A percentile compares a stretch with the other conserved stretches of the same genome.
Conservation (phyloP, 495 filamentous ascomycete species). For the Annulohypoxylon nitens region DNA sequence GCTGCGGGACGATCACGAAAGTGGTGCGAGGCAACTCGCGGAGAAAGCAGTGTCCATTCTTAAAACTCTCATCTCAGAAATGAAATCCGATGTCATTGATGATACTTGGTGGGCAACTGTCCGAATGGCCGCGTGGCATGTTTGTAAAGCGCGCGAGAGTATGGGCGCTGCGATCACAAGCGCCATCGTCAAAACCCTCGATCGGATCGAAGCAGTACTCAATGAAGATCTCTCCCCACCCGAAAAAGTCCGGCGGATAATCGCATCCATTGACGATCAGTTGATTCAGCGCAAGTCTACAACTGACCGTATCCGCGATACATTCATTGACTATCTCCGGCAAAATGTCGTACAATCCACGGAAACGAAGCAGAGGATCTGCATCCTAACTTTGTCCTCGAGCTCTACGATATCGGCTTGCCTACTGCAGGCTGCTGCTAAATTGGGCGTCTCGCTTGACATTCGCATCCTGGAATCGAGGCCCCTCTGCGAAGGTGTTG, state of each 20-base stretch:
- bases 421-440: constrained; percentile 43
- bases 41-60: constrained; percentile 62
- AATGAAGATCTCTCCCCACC: constrained; percentile 41
- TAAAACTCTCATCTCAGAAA: constrained; percentile 55
- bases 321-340: constrained; percentile 49
- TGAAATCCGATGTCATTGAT: constrained; percentile 39
- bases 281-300: constrained; percentile 38
- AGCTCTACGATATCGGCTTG: constrained; percentile 69
- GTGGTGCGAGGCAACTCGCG: constrained; percentile 69
- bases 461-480: constrained; percentile 74
- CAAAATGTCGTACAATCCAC: constrained; percentile 30
- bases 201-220: constrained; percentile 48
- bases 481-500: constrained; percentile 74
- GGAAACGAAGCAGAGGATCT: constrained; percentile 50
- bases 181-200: constrained; percentile 62
- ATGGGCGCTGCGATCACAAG: constrained; percentile 72
- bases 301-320: constrained; percentile 52
- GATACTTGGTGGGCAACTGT: constrained; percentile 68
- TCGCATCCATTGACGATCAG: constrained; percentile 36
- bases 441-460: constrained; percentile 56
- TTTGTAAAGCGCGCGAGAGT: constrained; percentile 72
- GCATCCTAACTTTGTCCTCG: constrained; percentile 69
- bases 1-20: constrained; percentile 66
- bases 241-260: constrained; percentile 54
- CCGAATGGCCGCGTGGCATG: constrained; percentile 72